These are phyloP conservation scores for Boletellus sp. DNA, from an alignment of 768 basidiomycete genomes.

Conservation along the genomic window DNA sequence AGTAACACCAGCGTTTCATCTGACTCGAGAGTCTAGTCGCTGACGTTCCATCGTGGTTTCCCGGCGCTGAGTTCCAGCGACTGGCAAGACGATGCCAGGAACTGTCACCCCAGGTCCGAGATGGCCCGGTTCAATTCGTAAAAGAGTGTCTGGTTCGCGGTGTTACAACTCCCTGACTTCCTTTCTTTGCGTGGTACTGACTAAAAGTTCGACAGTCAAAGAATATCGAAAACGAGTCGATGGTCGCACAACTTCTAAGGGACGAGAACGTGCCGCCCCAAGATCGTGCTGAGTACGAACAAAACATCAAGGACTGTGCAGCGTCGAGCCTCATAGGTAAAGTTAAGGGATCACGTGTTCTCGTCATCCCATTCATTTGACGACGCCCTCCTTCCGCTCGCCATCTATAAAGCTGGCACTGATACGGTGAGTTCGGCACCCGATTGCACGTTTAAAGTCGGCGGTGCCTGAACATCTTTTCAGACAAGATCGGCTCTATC, in stretches of 20 bases:
- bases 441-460: not conserved
- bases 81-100: conserved; percentile 8
- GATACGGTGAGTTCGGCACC: conserved; percentile 10
- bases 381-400: not conserved
- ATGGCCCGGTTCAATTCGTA: conserved; percentile 22
- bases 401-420: conserved; percentile 9
- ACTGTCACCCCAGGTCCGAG: conserved; percentile 11
- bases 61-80: conserved; percentile 10
- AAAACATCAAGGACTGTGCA: conserved; percentile 18
- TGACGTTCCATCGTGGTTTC: conserved; percentile 20
- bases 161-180: not conserved
- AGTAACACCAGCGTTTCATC: not conserved
- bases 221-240: conserved; percentile 19
- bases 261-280: not conserved
- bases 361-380: not conserved
- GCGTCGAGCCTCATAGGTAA: conserved; percentile 21
- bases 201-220: conserved; percentile 11
- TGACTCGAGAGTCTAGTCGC: conserved; percentile 9
- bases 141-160: conserved; percentile 16
- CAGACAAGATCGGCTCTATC: conserved; percentile 15
- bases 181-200: not conserved
- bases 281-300: conserved; percentile 14
- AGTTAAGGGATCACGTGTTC: not conserved
- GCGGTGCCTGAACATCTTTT: not conserved
- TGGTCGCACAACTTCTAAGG: conserved; percentile 17